A percentile compares a stretch with the other conserved stretches of the same genome.
Conservation (phyloP, 2,329 filamentous ascomycete species). For the Xylaria digitata region DNA sequence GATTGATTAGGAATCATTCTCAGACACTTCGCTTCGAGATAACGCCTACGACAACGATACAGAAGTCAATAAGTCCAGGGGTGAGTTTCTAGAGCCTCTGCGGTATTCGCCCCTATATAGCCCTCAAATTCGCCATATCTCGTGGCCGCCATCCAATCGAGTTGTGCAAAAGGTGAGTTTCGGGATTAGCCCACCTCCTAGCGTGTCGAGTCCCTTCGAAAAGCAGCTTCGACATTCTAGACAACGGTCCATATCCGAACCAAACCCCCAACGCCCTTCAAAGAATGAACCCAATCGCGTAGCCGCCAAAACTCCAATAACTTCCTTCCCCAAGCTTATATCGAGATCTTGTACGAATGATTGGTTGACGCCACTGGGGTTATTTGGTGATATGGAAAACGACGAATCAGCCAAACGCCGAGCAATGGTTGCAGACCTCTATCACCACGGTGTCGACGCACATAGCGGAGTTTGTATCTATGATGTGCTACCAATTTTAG, state of each 20-base stretch:
- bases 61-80: not conserved
- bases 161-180: conserved; percentile 29
- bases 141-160: conserved; percentile 32
- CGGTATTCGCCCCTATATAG: conserved; percentile 23
- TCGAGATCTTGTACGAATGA: conserved; percentile 46
- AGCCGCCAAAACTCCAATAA: conserved; percentile 34
- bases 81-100: conserved; percentile 19
- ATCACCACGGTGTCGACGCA: conserved; percentile 46
- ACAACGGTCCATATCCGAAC: conserved; percentile 41
- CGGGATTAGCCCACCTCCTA: not conserved
- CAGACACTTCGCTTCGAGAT: conserved; percentile 22
- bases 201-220: not conserved
- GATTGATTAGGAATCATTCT: conserved; percentile 45
- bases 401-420: conserved; percentile 17
- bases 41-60: conserved; percentile 8
- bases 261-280: conserved; percentile 32
- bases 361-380: conserved; percentile 45
- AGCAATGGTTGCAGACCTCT: conserved; percentile 37
- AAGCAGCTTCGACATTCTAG: not conserved
- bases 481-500: conserved; percentile 34
- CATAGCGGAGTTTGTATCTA: conserved; percentile 39
- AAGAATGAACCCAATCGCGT: conserved; percentile 18
- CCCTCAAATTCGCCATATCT: conserved; percentile 26
- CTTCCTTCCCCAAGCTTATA: conserved; percentile 43
- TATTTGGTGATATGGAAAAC: conserved; percentile 34